These are phyloP conservation scores for Nicotiana benthamiana DNA, from an alignment of 257 asterid genomes.

Conservation along the genomic window DNA sequence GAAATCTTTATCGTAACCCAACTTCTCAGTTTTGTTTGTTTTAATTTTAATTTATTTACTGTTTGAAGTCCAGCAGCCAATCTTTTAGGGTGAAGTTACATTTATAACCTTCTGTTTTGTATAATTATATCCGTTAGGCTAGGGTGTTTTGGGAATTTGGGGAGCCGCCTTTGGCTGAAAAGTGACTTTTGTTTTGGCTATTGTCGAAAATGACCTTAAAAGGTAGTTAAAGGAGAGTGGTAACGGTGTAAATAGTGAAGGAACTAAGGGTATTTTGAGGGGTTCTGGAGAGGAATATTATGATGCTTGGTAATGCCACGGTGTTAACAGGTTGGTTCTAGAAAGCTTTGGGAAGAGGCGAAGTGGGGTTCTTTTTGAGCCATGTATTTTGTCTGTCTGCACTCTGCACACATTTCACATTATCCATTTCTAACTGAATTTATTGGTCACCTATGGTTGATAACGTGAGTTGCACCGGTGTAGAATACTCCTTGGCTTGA, in stretches of 20 bases:
- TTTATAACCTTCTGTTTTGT: background rate
- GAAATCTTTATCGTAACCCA: background rate
- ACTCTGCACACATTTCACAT: background rate
- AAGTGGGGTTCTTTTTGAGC: background rate
- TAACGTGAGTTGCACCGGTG: too few species aligned
- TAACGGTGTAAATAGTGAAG: background rate
- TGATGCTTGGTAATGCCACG: conserved; percentile 47
- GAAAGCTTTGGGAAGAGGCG: background rate
- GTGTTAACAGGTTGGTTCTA: conserved; percentile 22
- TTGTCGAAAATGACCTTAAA: conserved; percentile 39
- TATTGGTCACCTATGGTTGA: background rate
- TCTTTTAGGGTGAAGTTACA: background rate
- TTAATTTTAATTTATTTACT: conserved; percentile 3
- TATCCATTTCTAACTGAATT: background rate
- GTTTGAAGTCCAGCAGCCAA: conserved; percentile 6
- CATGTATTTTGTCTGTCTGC: background rate
- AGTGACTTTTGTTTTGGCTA: background rate
- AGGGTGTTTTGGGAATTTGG: conserved; percentile 35
- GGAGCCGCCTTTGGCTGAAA: conserved; percentile 41
- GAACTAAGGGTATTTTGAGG: conserved; percentile 13
- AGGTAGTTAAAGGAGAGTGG: background rate
- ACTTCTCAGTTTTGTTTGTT: background rate
- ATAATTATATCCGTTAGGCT: conserved; percentile 26
- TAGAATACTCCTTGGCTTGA: too few species aligned
- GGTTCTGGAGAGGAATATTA: conserved; percentile 3